These are phyloP conservation scores for Trichoderma atrobrunneum DNA, from an alignment of 2,329 filamentous ascomycete genomes.

Conservation along the genomic window DNA sequence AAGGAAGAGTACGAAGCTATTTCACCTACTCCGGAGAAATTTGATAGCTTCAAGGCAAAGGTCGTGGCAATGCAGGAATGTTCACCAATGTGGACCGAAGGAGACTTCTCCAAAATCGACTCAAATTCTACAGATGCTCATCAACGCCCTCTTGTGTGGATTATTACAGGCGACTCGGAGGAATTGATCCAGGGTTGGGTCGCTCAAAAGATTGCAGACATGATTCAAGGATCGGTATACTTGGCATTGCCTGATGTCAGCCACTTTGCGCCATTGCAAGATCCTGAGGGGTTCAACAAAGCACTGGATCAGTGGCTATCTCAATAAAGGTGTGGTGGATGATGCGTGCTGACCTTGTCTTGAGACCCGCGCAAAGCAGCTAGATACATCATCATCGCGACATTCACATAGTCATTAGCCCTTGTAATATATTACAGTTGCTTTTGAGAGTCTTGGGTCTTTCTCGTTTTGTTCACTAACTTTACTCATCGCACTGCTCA, in stretches of 20 bases:
- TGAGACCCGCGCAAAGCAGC: not conserved
- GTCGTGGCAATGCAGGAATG: not conserved
- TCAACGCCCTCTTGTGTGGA: not conserved
- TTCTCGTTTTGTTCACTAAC: not conserved
- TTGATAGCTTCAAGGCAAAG: not conserved
- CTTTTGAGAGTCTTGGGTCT: accelerated
- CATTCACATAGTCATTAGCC: accelerated
- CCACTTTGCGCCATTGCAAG: not conserved
- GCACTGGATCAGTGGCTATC: not conserved
- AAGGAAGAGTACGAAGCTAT: not conserved
- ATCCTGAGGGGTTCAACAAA: not conserved
- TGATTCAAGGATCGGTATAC: not conserved
- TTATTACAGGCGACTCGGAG: not conserved
- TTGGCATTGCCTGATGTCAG: not conserved
- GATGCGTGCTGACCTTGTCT: not conserved
- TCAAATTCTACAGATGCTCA: not conserved
- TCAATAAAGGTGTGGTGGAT: not conserved
- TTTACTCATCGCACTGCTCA: not conserved
- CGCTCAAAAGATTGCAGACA: not conserved
- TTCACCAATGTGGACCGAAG: not conserved
- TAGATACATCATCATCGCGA: not conserved
- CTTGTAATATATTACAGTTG: not conserved
- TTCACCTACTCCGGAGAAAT: not conserved
- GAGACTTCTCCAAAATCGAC: not conserved
- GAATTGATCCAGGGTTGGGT: not conserved